phyloP scores from a whole-genome alignment of 139 green algal species.

The Haematococcus lacustris region DNA sequence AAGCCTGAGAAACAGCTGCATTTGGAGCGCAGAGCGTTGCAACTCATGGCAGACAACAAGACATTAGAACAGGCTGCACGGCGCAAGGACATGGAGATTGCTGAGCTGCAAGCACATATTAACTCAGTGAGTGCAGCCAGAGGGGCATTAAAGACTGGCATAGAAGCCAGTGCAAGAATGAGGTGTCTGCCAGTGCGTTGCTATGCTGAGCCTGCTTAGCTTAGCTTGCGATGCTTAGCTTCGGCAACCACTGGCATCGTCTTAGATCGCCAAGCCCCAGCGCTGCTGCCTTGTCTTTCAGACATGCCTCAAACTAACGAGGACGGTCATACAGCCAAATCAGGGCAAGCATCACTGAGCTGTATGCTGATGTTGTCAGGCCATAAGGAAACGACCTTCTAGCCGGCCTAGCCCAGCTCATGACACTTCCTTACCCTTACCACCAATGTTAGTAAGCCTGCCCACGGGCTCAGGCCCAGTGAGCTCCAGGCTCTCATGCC shows the following conservation, averaged over 20 bases:
- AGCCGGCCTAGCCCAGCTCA: no score
- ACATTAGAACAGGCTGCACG: slow-evolving; percentile 10
- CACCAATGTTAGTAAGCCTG: no score
- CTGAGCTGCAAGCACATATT: slow-evolving; percentile 18
- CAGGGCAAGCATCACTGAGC: no score
- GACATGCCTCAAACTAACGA: not conserved
- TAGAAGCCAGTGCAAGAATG: not conserved
- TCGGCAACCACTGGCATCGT: not conserved
- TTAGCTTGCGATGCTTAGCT: not conserved
- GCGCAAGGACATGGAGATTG: slow-evolving; percentile 11
- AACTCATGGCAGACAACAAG: slow-evolving; percentile 28
- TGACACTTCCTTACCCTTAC: no score
- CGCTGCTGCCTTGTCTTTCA: not conserved
- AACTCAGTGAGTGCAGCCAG: not conserved
- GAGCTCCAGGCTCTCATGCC: no score
- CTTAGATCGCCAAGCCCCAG: not conserved
- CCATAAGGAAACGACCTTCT: no score
- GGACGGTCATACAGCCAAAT: not conserved
- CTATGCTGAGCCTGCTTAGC: not conserved
- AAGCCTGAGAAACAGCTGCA: not conserved
- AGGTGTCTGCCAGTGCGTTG: not conserved
- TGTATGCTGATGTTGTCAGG: no score
- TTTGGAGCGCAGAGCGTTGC: slow-evolving; percentile 23
- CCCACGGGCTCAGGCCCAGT: no score
- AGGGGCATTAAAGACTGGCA: not conserved